Conservation (phyloP, 805 yeast genomes). For the Komagataella phaffii region DNA sequence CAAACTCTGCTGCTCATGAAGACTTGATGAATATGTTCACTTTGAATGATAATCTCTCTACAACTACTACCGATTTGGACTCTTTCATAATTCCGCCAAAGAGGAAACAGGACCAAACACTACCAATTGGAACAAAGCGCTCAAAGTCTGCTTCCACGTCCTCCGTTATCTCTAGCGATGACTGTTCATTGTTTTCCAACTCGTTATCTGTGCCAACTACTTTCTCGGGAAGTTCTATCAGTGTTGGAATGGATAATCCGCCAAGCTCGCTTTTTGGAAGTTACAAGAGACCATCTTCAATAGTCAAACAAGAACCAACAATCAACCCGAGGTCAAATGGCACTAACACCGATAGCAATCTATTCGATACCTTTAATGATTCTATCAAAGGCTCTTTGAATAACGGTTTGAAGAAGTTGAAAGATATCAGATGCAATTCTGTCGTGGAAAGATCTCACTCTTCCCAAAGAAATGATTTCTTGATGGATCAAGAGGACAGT, state of each 20-base stretch:
- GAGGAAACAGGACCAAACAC: not conserved
- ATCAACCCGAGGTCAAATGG: not conserved
- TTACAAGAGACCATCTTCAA: not conserved
- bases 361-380: conserved; percentile 14
- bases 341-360: conserved; percentile 4
- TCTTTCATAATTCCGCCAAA: not conserved
- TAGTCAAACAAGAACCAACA: not conserved
- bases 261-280: not conserved
- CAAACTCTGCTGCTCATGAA: not conserved
- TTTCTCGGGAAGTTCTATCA: not conserved
- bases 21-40: not conserved
- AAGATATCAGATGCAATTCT: not conserved
- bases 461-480: not conserved
- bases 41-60: not conserved
- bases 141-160: not conserved
- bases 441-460: not conserved
- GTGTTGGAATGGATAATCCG: not conserved
- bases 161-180: not conserved
- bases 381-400: conserved; percentile 12
- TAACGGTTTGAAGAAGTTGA: conserved; percentile 13
- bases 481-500: not conserved
- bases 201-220: not conserved
- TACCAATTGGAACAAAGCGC: not conserved
- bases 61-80: not conserved
- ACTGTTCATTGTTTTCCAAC: not conserved